Evolutionary conservation across 2,329 filamentous ascomycete genomes (phyloP), one percentile per base, ranked within the genome.

Genomic region (Neodidymelliopsis sp.): DNA sequence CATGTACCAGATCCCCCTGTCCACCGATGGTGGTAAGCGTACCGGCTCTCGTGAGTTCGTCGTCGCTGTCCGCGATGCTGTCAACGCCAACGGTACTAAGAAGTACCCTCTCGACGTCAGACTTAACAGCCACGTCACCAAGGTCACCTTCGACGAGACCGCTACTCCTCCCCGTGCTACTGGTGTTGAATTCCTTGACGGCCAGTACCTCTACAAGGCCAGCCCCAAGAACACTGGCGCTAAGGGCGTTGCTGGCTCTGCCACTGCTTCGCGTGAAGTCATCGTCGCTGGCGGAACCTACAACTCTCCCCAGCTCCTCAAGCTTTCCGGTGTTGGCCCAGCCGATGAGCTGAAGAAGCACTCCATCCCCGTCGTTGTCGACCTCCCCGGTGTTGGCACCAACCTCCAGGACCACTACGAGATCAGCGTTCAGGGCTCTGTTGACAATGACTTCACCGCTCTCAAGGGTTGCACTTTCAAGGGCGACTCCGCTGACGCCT

Each of bases 371-470:
- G 70, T 82, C 0, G 56, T 85, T 13, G 74, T 79, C 4, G 77
- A 87, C 53, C 80, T 83, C 0, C 80, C 81, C 1, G 83, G 85
- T 33, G 84, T 89, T 3, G 86, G 86, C 4, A 80, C 79, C 48
- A 85, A 88, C 69, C 75, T 89, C 4, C 78, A 85, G 40, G 86
- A 89, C 63, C 84, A 86, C 49, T 81, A 81, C 39, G 81, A 80
- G 55, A 69, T 65, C 49, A 56, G 57, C 29, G 76, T 84, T 8
- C 77, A 79, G 1, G 80, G 80, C 51, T 72, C 77, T 37, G 63
- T 71, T 12, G 55, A 61, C 20, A 63, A 59, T 35, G 70, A 77
- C 59, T 73, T 68, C 54, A 53, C 60, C n/a, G 54, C 59, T 7
- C 54, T 75, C 7, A 66, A 75, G 59, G 65, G 71, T 60, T 69